Evolutionary conservation across 257 asterid genomes (phyloP).

Genomic region (Handroanthus guayacan): DNA sequence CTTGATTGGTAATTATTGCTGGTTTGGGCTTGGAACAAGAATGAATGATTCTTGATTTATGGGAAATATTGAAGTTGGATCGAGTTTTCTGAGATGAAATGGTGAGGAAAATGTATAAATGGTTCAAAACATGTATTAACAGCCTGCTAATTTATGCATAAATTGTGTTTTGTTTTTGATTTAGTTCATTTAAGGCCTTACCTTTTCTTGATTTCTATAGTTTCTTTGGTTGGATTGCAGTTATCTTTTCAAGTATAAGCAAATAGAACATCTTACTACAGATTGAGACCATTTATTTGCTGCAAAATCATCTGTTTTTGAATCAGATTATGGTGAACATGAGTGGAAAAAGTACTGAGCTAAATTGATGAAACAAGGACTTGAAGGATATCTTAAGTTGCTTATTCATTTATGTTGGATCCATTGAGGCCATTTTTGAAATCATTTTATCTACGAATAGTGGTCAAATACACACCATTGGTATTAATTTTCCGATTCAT

Average conservation of each 20-base stretch:
- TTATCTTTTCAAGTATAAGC: neutral
- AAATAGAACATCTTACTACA: neutral
- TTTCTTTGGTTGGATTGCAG: slow-evolving; percentile 6
- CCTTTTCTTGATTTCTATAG: slow-evolving; percentile 6
- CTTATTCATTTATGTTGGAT: neutral
- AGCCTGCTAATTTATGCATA: slow-evolving; percentile 7
- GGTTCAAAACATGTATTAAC: neutral
- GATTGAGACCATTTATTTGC: slow-evolving; percentile 5
- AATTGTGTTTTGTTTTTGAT: slow-evolving; percentile 1
- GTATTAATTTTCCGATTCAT: neutral
- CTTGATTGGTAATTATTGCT: slow-evolving; percentile 23
- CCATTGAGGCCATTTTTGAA: neutral
- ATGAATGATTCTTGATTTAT: neutral
- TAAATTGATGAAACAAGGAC: slow-evolving; percentile 9
- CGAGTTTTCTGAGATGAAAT: slow-evolving; percentile 4
- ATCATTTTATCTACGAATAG: no score
- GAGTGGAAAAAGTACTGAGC: neutral
- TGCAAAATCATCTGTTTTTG: neutral
- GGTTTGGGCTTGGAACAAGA: slow-evolving; percentile 17
- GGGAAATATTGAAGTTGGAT: slow-evolving; percentile 29
- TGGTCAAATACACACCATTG: no score
- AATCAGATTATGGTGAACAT: neutral
- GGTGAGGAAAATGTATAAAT: slow-evolving; percentile 16
- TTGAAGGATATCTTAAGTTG: neutral
- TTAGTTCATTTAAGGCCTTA: neutral